These are phyloP conservation scores for Metschnikowia similis DNA, from an alignment of 805 yeast genomes.

Conservation along the genomic window DNA sequence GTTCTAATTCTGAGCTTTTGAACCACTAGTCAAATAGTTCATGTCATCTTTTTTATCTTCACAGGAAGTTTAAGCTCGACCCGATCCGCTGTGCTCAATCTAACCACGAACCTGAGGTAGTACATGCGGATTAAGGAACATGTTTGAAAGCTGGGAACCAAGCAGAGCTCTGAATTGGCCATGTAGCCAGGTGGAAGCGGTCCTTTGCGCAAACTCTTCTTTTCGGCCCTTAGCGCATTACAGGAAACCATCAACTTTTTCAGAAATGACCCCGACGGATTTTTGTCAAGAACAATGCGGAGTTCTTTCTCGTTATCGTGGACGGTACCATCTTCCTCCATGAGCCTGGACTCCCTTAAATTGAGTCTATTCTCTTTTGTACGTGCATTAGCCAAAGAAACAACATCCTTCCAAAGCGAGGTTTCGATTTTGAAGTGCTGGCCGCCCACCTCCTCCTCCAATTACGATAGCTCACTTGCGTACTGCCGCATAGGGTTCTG, in stretches of 20 bases:
- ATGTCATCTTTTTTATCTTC: background rate
- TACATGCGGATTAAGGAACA: slow-evolving; percentile 34
- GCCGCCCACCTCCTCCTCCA: slow-evolving; percentile 21
- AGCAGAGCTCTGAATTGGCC: slow-evolving; percentile 24
- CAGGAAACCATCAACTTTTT: slow-evolving; percentile 23
- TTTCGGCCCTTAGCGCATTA: slow-evolving; percentile 26
- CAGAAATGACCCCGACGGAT: slow-evolving; percentile 14
- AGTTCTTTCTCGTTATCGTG: slow-evolving; percentile 2
- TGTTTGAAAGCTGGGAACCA: slow-evolving; percentile 38
- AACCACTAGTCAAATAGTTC: too few species aligned
- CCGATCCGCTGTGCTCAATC: slow-evolving; percentile 19
- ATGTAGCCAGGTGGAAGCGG: slow-evolving; percentile 8
- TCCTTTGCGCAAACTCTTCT: slow-evolving; percentile 10
- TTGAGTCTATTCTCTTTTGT: slow-evolving; percentile 26
- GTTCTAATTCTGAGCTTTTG: background rate
- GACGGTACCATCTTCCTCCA: slow-evolving; percentile 21
- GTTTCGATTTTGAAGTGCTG: slow-evolving; percentile 26
- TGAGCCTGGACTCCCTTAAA: slow-evolving; percentile 17
- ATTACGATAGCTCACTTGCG: slow-evolving; percentile 25
- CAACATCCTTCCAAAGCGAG: slow-evolving; percentile 26
- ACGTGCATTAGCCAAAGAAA: slow-evolving; percentile 28
- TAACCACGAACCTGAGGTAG: slow-evolving; percentile 23
- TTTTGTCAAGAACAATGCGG: slow-evolving; percentile 4
- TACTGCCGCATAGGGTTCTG: slow-evolving; percentile 30
- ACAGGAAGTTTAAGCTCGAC: slow-evolving; percentile 27